A percentile compares a stretch with the other conserved stretches of the same genome.
Conservation (phyloP, 805 yeast species). For the Candida chauliodis region DNA sequence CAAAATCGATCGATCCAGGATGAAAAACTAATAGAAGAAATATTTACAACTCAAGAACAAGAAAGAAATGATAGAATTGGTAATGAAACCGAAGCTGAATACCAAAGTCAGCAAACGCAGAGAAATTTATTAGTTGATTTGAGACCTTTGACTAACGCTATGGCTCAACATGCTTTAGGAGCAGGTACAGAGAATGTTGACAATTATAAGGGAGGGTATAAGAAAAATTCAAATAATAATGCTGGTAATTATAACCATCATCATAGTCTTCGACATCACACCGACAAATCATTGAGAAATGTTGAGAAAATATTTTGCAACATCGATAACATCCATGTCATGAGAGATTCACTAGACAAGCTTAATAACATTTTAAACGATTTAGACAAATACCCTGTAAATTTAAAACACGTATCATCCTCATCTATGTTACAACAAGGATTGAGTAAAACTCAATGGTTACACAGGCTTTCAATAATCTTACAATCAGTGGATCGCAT, state of each 20-base stretch:
- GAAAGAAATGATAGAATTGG: constrained; percentile 18
- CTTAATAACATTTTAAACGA: constrained; percentile 62
- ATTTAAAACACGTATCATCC: constrained; percentile 6
- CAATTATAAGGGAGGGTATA: constrained; percentile 53
- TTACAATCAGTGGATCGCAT: constrained; percentile 74
- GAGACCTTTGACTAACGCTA: constrained; percentile 88
- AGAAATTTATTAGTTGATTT: constrained; percentile 79
- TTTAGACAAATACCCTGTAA: constrained; percentile 54
- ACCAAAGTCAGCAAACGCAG: constrained; percentile 31
- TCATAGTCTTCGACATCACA: not conserved
- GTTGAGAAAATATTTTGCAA: constrained; percentile 77
- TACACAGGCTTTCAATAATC: constrained; percentile 63
- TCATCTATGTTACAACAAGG: constrained; percentile 42
- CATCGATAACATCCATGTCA: constrained; percentile 92
- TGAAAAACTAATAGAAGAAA: constrained; percentile 74
- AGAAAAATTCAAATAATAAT: not conserved
- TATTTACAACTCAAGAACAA: constrained; percentile 56
- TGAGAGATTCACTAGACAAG: constrained; percentile 76
- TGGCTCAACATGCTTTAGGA: constrained; percentile 94
- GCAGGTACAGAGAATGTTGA: constrained; percentile 98
- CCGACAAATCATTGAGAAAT: constrained; percentile 11
- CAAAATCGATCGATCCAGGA: constrained; percentile 89
- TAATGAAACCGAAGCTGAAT: constrained; percentile 15
- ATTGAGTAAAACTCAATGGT: constrained; percentile 73
- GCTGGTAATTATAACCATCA: not conserved